These are phyloP conservation scores for Talaromyces sp. DNA, from an alignment of 2,329 filamentous ascomycete genomes.

Conservation along the genomic window DNA sequence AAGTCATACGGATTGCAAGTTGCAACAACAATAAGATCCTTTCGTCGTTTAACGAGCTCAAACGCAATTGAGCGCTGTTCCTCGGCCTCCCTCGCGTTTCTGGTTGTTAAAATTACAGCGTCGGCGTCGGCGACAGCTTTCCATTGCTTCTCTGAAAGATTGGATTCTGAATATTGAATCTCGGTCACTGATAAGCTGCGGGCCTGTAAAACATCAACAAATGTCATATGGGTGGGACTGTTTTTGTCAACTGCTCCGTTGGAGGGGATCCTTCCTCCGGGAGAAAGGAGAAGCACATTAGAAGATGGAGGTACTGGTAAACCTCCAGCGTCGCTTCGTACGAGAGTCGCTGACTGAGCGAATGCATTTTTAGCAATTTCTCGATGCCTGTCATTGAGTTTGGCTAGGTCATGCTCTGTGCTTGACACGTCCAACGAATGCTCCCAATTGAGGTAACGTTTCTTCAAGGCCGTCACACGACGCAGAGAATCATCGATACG, in stretches of 20 bases:
- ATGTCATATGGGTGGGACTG: slow-evolving; percentile 28
- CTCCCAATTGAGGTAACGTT: slow-evolving; percentile 29
- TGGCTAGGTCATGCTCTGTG: slow-evolving; percentile 13
- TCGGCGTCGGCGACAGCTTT: slow-evolving; percentile 27
- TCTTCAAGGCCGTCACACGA: slow-evolving; percentile 32
- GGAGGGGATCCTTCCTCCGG: slow-evolving; percentile 26
- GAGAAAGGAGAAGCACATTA: slow-evolving; percentile 33
- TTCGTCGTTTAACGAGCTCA: slow-evolving; percentile 23
- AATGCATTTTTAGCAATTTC: slow-evolving; percentile 30
- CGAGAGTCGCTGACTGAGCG: slow-evolving; percentile 34
- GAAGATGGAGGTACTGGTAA: slow-evolving; percentile 25
- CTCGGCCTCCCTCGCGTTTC: slow-evolving; percentile 33
- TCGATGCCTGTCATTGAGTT: slow-evolving; percentile 20
- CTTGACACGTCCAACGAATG: slow-evolving; percentile 15
- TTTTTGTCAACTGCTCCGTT: slow-evolving; percentile 35
- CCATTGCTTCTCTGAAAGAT: slow-evolving; percentile 27
- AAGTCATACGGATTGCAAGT: slow-evolving; percentile 43
- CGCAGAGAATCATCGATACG: slow-evolving; percentile 29
- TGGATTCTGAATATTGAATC: slow-evolving; percentile 26
- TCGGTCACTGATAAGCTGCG: slow-evolving; percentile 23
- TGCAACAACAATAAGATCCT: slow-evolving; percentile 33
- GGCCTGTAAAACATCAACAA: slow-evolving; percentile 24
- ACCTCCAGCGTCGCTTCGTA: slow-evolving; percentile 24
- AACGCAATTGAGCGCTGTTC: slow-evolving; percentile 32
- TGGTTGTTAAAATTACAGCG: slow-evolving; percentile 33